Evolutionary conservation across 331 rosid species (phyloP), one percentile per base, ranked within the genome.

Genomic region (Stylosanthes scabra): DNA sequence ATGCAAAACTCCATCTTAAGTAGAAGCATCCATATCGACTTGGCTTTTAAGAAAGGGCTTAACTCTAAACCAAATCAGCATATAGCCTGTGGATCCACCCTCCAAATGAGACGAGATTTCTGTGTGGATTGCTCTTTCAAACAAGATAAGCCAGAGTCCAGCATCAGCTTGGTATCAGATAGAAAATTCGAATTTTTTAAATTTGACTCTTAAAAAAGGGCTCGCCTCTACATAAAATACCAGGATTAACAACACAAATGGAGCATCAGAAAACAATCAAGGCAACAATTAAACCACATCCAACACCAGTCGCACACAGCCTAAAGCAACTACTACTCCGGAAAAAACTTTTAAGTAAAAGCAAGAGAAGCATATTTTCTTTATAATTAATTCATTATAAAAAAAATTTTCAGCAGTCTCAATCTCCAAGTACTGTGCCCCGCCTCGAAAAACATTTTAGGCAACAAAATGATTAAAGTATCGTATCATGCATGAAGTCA

Each of bases 381-480:
- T 11, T 44, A 7, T 10, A 46, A 46, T 31, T 31, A 9, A 72
- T 85, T 90, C 90, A 73, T 71, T 20, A 1, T 20, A 1, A 20
- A 20, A 20, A 20, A n/a, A 20, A 20, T 0, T 0, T 20, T 20
- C 25, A 6, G 92, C 86, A 8, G 92, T 90, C 3, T 63, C 83
- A 9, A 77, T 69, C 87, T 88, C 94, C 69, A 3, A 74, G n/a
- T n/a, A n/a, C n/a, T n/a, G n/a, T n/a, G n/a, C n/a, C n/a, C n/a
- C n/a, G n/a, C n/a, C n/a, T n/a, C n/a, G n/a, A n/a, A n/a, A n/a
- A n/a, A n/a, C n/a, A n/a, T n/a, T n/a, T 88, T 83, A 72, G 88
- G 77, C 59, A 86, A 86, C 79, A n/a, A 86, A 72, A 86, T 88
- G 63, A 79, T 84, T 13, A 90, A 86, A 40, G 90, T 86, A 51